Conservation (phyloP, 768 basidiomycete species). For the Mycena maculata region DNA sequence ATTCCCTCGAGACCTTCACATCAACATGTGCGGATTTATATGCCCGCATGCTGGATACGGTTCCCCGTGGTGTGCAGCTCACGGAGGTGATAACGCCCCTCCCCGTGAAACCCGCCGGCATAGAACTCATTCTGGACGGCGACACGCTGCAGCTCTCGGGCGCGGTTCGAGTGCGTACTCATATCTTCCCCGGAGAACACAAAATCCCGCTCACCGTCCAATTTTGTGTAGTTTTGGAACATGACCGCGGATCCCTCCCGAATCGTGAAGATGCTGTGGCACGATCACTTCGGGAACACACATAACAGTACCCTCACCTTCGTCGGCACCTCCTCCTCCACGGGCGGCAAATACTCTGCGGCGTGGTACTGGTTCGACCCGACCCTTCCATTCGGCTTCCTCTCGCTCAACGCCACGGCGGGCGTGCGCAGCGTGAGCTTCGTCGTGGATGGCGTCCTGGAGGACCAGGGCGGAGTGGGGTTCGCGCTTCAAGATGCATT, state of each 20-base stretch:
- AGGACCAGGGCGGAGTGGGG: slow-evolving; percentile 15
- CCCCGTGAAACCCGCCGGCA: slow-evolving; percentile 4
- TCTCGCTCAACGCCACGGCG: slow-evolving; percentile 9
- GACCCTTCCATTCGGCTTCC: neutral
- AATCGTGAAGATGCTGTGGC: slow-evolving; percentile 7
- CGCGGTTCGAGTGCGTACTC: slow-evolving; percentile 13
- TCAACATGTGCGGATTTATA: slow-evolving; percentile 22
- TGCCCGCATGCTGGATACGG: slow-evolving; percentile 28
- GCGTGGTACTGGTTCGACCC: slow-evolving; percentile 19
- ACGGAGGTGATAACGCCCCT: slow-evolving; percentile 20
- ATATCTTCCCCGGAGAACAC: neutral
- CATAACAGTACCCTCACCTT: neutral
- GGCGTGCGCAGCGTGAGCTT: slow-evolving; percentile 19
- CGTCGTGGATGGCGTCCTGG: slow-evolving; percentile 7
- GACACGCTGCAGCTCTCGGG: slow-evolving; percentile 7
- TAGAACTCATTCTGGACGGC: neutral
- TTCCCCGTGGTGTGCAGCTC: slow-evolving; percentile 20
- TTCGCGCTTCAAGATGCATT: slow-evolving; percentile 21
- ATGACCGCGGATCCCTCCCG: neutral
- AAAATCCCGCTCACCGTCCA: neutral
- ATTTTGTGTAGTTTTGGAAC: slow-evolving; percentile 15
- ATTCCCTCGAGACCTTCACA: slow-evolving; percentile 1
- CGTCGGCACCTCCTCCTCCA: slow-evolving; percentile 8
- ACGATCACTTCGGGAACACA: slow-evolving; percentile 1
- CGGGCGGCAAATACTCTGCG: slow-evolving; percentile 18